Evolutionary conservation across 148 eudicot genomes (phyloP), one percentile per base, ranked within the genome.

Genomic region (Limonium bicolor): DNA sequence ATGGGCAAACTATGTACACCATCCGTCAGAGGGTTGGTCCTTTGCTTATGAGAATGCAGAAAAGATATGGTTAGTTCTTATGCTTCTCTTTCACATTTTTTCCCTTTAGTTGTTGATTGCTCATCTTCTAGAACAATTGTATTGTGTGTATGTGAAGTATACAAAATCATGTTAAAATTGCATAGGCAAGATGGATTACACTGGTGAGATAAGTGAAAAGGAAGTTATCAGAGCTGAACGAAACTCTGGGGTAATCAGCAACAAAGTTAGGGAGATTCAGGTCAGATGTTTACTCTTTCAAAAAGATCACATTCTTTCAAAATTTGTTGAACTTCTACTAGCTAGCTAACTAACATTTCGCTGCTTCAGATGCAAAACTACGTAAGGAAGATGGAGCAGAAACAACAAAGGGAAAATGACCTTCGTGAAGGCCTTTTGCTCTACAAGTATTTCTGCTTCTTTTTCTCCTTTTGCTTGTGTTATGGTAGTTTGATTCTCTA

Each of bases 1-100:
- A 84, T 42, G 99, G 99, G 22, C 71, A 93, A 54, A 90, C 99
- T 19, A 90, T 90, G 99, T 90, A 90, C 55, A 75, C 88, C 51
- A 84, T 90, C 26, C 76, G 95, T 29, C 87, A 78, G 57, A 71
- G 99, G 53, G 57, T 90, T 32, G 99, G 99, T n/a, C 99, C 99
- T 13, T 63, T 90, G 43, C 77, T 63, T 46, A 84, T 90, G 88
- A 84, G 59, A 59, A 73, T 90, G 87, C 70, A 74, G 70, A 84
- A 78, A 54, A 71, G 92, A 61, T 72, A 66, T 55, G 99, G 95
- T 62, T 45, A 30, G 74, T 57, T 32, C 41, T 38, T 64, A n/a
- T n/a, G 11, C 10, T 11, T n/a, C 21, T 40, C 16, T 7, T 15
- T 10, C 16, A 17, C 13, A 9, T 9, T 7, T 19, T 20, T 33